These are phyloP conservation scores for Amylocarpus encephaloides DNA, from an alignment of 2,329 filamentous ascomycete species.

Conservation along the genomic window DNA sequence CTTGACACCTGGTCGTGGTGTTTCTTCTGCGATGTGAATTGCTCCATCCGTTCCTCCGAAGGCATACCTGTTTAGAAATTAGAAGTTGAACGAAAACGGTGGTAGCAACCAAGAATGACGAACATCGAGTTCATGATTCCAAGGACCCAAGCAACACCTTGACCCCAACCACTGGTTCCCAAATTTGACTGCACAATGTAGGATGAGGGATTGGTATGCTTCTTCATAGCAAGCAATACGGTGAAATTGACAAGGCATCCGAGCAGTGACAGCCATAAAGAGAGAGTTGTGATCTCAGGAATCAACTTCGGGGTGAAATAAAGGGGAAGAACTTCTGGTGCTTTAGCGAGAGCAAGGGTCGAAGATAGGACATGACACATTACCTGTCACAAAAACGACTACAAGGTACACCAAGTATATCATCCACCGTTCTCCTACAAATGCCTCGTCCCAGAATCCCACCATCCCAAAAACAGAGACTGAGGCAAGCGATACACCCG, in stretches of 20 bases:
- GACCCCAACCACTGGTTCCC: conserved; percentile 8
- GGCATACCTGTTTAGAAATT: background rate
- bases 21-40: conserved; percentile 54
- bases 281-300: background rate
- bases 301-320: background rate
- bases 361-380: background rate
- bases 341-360: background rate
- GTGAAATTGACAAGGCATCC: background rate
- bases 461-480: conserved; percentile 8
- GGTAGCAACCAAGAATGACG: too few relatives aligned
- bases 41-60: conserved; percentile 5
- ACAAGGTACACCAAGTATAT: conserved; percentile 3
- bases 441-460: conserved; percentile 5
- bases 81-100: too few relatives aligned
- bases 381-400: background rate
- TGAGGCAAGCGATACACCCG: conserved; percentile 1
- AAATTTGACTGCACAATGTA: conserved; percentile 5
- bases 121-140: conserved; percentile 7
- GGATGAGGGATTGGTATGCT: background rate
- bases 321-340: background rate
- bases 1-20: conserved; percentile 58
- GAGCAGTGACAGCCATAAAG: background rate
- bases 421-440: conserved; percentile 3
- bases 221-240: background rate
- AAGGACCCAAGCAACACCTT: conserved; percentile 8